Base-by-base conservation (phyloP, 768 basidiomycete genomes). In the Mycena epipterygia region DNA sequence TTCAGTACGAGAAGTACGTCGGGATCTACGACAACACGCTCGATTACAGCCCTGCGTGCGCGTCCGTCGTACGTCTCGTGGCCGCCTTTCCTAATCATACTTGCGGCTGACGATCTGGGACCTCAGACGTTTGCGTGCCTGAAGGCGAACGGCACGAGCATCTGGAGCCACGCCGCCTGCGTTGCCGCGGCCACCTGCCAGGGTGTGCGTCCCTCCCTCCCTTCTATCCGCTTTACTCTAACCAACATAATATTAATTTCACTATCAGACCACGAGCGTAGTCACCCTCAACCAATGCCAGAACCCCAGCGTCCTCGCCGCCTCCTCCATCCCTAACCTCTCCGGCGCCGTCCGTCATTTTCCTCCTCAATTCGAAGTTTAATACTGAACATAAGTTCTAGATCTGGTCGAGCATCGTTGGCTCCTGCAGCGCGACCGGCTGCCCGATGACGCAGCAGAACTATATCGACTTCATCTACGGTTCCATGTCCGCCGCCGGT, bases 371-470 rank as follows among this genome's bases (percentile, higher is more conserved):
- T 62, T 46, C 12, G 49, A 51, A n/a, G 21, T 35, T 21, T 35
- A 21, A 35, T 63, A 17, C 19, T 41, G n/a, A n/a, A n/a, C n/a
- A 41, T 23, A 3, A 25, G 33, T 25, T 37, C 8, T 33, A 72
- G 75, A 60, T 71, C 19, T 76, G 66, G 30, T 57, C 65, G 1
- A 42, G 16, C 56, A 76, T 76, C 46, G 71, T 73, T 16, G 75
- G 75, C 25, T 46, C 58, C 0, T 76, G 73, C 63, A 65, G 67
- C 3, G 39, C 61, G 41, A 17, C 35, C 21, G 53, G 41, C 35
- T 74, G 75, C 62, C 73, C 73, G 37, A 73, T 76, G 35, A 74
- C 75, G 9, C 59, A 73, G 56, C 75, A 76, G 58, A 74, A 76
- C 59, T 76, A 62, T 53, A 68, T 75, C 57, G 75, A 76, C 57